These are phyloP conservation scores for Marvania coccoides DNA, from an alignment of 139 green algal species.

Conservation along the genomic window DNA sequence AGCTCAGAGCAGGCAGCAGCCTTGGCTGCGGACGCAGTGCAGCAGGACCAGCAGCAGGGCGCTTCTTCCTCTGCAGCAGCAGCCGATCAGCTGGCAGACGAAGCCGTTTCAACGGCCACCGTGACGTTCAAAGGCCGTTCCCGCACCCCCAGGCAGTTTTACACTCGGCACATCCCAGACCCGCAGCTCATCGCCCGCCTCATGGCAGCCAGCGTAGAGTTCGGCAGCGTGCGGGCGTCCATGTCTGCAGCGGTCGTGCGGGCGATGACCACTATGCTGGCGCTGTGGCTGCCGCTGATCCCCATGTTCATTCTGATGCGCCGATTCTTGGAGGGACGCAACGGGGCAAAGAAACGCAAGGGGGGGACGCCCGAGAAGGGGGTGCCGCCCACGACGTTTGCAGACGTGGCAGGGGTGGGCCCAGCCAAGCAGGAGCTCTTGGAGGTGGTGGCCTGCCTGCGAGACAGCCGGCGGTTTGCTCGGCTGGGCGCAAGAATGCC, in stretches of 20 bases:
- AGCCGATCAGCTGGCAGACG: background rate
- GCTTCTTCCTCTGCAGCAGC: no score
- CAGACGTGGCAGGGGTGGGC: constrained; percentile 75
- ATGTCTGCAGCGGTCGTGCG: constrained; percentile 2
- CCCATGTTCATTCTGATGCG: constrained; percentile 71
- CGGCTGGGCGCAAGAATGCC: constrained; percentile 63
- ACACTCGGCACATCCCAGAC: constrained; percentile 27
- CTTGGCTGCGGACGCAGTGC: background rate
- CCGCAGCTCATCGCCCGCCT: constrained; percentile 34
- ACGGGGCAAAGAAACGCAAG: constrained; percentile 22
- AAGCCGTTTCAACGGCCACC: background rate
- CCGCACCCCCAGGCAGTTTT: constrained; percentile 11
- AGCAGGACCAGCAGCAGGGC: background rate
- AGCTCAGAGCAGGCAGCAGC: background rate
- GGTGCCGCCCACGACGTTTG: constrained; percentile 41
- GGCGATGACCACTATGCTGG: constrained; percentile 24
- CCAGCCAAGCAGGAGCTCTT: constrained; percentile 77
- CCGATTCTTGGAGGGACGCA: constrained; percentile 38
- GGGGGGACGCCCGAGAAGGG: constrained; percentile 34
- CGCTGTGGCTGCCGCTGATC: constrained; percentile 78
- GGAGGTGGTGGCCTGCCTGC: constrained; percentile 84
- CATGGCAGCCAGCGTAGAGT: constrained; percentile 32
- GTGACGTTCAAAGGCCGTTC: background rate
- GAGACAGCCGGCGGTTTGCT: constrained; percentile 54
- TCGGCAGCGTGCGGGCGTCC: constrained; percentile 25